Percentiles rank a stretch among this genome's conserved stretches.
phyloP scores from a whole-genome alignment of 257 asterid species.

The Nemophila menziesii region DNA sequence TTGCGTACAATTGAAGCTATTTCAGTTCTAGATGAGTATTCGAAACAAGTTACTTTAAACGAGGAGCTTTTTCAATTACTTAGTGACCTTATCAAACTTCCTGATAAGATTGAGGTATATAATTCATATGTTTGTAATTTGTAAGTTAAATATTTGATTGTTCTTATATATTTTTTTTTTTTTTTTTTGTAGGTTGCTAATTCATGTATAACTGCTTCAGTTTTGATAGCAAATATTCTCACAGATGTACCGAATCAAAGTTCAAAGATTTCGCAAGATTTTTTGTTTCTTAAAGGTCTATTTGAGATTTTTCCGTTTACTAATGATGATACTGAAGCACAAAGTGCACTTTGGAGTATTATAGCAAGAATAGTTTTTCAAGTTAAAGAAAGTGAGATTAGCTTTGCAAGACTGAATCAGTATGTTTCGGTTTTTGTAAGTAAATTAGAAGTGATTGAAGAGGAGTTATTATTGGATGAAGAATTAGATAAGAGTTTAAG shows the following conservation, averaged over 20 bases:
- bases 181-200: slow-evolving; percentile 48
- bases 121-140: slow-evolving; percentile 9
- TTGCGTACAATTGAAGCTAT: slow-evolving; percentile 77
- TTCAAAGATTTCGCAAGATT: slow-evolving; percentile 54
- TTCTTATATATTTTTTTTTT: neutral
- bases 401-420: slow-evolving; percentile 28
- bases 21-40: slow-evolving; percentile 51
- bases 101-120: slow-evolving; percentile 70
- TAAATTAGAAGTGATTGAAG: slow-evolving; percentile 52
- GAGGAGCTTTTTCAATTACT: slow-evolving; percentile 47
- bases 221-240: slow-evolving; percentile 66
- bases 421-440: slow-evolving; percentile 46
- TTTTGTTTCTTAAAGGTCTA: slow-evolving; percentile 53
- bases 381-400: slow-evolving; percentile 33
- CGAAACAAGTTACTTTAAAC: slow-evolving; percentile 38
- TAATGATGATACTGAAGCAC: slow-evolving; percentile 52
- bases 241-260: slow-evolving; percentile 42
- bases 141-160: slow-evolving; percentile 4
- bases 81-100: slow-evolving; percentile 49
- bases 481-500: slow-evolving; percentile 23
- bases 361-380: slow-evolving; percentile 42
- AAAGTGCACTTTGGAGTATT: slow-evolving; percentile 69
- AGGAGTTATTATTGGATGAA: slow-evolving; percentile 40
- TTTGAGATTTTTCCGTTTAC: slow-evolving; percentile 62
- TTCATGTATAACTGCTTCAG: slow-evolving; percentile 74